A percentile compares a stretch with the other conserved stretches of the same genome.
These are phyloP conservation scores for Liriodendron chinense DNA, from an alignment of 164 flowering plant species.

Conservation along the genomic window DNA sequence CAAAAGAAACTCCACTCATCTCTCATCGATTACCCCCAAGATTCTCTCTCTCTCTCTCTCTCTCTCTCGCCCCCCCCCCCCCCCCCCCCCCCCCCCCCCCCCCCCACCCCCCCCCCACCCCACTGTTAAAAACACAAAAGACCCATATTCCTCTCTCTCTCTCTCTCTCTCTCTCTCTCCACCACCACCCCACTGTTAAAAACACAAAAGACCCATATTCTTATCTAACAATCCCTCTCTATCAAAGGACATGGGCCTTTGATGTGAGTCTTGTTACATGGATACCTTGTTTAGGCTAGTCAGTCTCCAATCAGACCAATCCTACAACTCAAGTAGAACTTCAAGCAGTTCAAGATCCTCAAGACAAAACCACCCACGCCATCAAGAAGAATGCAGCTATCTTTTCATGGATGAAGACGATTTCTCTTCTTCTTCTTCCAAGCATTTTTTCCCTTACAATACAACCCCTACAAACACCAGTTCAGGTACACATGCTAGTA, in stretches of 20 bases:
- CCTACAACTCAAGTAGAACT: conserved; percentile 61
- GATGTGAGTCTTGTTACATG: conserved; percentile 55
- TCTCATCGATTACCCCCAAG: conserved; percentile 38
- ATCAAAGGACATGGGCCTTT: conserved; percentile 14
- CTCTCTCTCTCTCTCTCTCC: conserved; percentile 3
- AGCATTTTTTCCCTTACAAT: conserved; percentile 10
- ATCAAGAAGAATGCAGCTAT: conserved; percentile 90
- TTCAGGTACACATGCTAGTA: conserved; percentile 1
- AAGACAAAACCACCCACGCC: conserved; percentile 30
- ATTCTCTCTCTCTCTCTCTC: conserved; percentile 6
- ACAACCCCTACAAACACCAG: conserved; percentile 1
- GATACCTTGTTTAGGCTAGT: conserved; percentile 93
- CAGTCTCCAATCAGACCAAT: conserved; percentile 62
- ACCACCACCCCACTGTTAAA: not conserved
- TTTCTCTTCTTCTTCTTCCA: conserved; percentile 74
- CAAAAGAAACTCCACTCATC: conserved; percentile 27
- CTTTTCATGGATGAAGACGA: conserved; percentile 99
- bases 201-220: conserved; percentile 7
- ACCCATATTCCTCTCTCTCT: conserved; percentile 13
- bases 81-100: conserved; percentile 33
- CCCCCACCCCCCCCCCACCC: conserved; percentile 16
- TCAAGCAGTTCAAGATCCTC: conserved; percentile 78
- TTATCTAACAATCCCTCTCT: not conserved
- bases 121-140: conserved; percentile 26
- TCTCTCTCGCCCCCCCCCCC: conserved; percentile 19